Evolutionary conservation across 1,284 basidiomycete species (phyloP), one percentile per base, ranked within the genome.

Genomic region (Wallemia hederae): DNA sequence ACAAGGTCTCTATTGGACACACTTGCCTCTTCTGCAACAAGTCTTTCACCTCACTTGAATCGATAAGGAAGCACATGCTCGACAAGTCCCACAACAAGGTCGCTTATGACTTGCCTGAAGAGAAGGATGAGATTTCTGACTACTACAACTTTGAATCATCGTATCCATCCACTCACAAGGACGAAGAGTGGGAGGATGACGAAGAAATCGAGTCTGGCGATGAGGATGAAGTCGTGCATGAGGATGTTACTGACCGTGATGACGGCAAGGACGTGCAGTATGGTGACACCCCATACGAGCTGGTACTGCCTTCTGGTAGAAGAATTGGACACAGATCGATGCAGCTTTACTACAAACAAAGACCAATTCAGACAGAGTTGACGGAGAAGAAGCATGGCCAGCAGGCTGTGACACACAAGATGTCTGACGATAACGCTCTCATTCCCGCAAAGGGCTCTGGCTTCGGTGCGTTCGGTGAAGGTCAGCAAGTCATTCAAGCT

Each of bases 51-150:
- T 81, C 79, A 24, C 67, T 90, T 58, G 81, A 88, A 1, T 88
- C 89, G 0, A 88, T 88, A 1, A 75, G 89, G 65, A 86, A 85
- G 67, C 90, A 96, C 68, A 96, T 96, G 91, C 65, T 80, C 60
- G 89, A 91, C 74, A 96, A 94, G 72, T 78, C 78, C 55, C 94
- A 99, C 67, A 96, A 91, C 78, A 96, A 96, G 72, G 80, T 99
- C 63, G 85, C 87, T 0, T 98, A 96, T 70, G 85, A 89, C 61
- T 74, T 76, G 0, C 81, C 85, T 65, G 71, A 76, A 55, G 88
- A 97, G 66, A 77, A 81, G 58, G 77, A 92, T 58, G 90, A 96
- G 67, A 66, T 94, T 3, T 85, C 89, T 0, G 92, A 97, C 66
- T 97, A 78, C 69, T 99, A 97, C 72, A 88, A 96, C 71, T 98